Evolutionary conservation across 2,329 filamentous ascomycete genomes (phyloP).

Genomic region (Aphanocladium album): DNA sequence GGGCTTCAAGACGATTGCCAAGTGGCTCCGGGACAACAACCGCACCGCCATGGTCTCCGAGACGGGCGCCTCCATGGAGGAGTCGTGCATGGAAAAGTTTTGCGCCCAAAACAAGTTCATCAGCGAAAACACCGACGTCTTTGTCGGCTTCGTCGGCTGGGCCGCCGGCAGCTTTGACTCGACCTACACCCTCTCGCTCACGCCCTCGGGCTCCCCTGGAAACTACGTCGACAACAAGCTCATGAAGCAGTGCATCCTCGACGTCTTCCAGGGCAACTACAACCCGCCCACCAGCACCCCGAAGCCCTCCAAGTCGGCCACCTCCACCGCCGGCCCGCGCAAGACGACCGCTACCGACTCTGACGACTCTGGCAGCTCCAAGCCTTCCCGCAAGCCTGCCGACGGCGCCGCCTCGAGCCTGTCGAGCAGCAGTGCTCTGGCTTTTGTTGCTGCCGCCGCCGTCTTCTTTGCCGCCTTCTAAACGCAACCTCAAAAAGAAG

Average conservation of each 20-base stretch:
- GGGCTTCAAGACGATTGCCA: constrained; percentile 42
- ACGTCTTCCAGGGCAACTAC: constrained; percentile 25
- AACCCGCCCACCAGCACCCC: constrained; percentile 7
- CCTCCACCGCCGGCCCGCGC: not conserved
- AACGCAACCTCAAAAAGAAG: too few relatives aligned
- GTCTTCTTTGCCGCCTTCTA: not conserved
- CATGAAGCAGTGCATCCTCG: constrained; percentile 39
- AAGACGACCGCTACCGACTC: constrained; percentile 1
- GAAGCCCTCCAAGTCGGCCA: not conserved
- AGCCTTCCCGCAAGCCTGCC: not conserved
- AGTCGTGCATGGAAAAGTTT: constrained; percentile 39
- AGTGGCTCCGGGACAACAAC: constrained; percentile 37
- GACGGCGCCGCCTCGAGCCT: not conserved
- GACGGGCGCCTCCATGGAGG: constrained; percentile 43
- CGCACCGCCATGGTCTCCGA: constrained; percentile 48
- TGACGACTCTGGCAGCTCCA: not conserved
- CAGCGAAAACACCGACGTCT: constrained; percentile 41
- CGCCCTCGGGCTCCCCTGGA: constrained; percentile 26
- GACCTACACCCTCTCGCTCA: constrained; percentile 39
- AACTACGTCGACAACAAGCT: constrained; percentile 34
- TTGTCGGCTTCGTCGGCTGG: constrained; percentile 42
- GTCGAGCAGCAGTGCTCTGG: not conserved
- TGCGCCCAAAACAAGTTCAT: constrained; percentile 44
- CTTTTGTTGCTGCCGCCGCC: not conserved
- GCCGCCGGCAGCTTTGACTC: constrained; percentile 39